A percentile compares a stretch with the other conserved stretches of the same genome.
Conservation (phyloP, 2,329 filamentous ascomycete species). For the Knoxdaviesia capensis region DNA sequence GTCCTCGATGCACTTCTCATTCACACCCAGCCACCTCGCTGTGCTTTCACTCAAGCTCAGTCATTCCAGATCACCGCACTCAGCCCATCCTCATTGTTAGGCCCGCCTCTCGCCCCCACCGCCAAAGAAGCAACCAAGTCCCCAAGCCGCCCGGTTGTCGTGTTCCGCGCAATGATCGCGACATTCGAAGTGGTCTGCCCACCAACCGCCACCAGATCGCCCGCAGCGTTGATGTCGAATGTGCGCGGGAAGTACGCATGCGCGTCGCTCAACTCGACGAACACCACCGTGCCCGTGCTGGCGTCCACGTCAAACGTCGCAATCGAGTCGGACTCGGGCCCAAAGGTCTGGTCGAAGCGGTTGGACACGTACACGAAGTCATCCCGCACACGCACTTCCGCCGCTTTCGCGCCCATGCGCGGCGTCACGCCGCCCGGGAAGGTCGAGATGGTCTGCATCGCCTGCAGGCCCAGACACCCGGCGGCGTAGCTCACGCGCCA, state of each 20-base stretch:
- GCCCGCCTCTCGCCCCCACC: slow-evolving; percentile 18
- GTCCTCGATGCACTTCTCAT: not conserved
- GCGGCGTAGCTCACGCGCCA: slow-evolving; percentile 26
- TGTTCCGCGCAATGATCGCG: slow-evolving; percentile 33
- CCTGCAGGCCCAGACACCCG: slow-evolving; percentile 23
- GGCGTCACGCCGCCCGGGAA: slow-evolving; percentile 20
- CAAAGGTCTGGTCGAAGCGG: slow-evolving; percentile 37
- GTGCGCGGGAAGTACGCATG: slow-evolving; percentile 41
- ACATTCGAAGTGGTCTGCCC: slow-evolving; percentile 40
- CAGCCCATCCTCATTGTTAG: slow-evolving; percentile 24
- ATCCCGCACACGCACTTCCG: slow-evolving; percentile 30
- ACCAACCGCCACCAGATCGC: slow-evolving; percentile 39
- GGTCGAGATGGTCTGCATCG: slow-evolving; percentile 24
- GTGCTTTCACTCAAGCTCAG: slow-evolving; percentile 6
- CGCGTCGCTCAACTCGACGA: slow-evolving; percentile 32
- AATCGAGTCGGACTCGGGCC: slow-evolving; percentile 31
- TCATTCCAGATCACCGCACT: slow-evolving; percentile 28
- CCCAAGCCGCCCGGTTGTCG: slow-evolving; percentile 32
- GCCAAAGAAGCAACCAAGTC: slow-evolving; percentile 19
- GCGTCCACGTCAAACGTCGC: slow-evolving; percentile 27
- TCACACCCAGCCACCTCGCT: not conserved
- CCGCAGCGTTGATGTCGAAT: slow-evolving; percentile 38
- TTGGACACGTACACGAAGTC: slow-evolving; percentile 41
- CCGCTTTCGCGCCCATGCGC: slow-evolving; percentile 26
- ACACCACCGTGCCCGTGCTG: slow-evolving; percentile 25